These are phyloP conservation scores for Dactylonectria macrodidyma DNA, from an alignment of 2,329 filamentous ascomycete genomes.

Conservation along the genomic window DNA sequence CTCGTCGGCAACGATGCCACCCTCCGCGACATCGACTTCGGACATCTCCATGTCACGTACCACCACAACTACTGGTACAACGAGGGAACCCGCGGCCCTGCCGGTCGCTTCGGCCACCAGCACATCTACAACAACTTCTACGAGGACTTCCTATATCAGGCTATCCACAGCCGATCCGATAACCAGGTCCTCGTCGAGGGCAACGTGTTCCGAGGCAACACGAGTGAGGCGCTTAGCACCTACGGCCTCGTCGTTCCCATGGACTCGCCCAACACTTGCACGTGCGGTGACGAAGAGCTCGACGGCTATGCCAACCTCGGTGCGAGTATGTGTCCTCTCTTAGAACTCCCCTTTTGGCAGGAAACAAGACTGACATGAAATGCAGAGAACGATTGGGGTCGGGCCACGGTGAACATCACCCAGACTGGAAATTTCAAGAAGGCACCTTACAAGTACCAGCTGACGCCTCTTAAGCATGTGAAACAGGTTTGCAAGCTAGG, in stretches of 20 bases:
- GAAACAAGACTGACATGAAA: conserved; percentile 39
- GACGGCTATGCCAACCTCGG: conserved; percentile 70
- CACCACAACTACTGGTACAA: conserved; percentile 66
- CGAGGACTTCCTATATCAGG: conserved; percentile 62
- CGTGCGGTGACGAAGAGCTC: conserved; percentile 67
- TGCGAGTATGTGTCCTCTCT: conserved; percentile 57
- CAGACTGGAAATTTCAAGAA: conserved; percentile 64
- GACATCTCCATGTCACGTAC: conserved; percentile 63
- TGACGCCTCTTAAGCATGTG: conserved; percentile 62
- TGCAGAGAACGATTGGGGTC: conserved; percentile 63
- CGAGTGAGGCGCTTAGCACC: conserved; percentile 65
- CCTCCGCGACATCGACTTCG: conserved; percentile 58
- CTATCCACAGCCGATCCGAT: conserved; percentile 63
- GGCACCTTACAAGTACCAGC: conserved; percentile 64
- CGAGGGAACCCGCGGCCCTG: conserved; percentile 62
- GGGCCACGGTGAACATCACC: conserved; percentile 65
- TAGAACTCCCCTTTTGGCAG: conserved; percentile 4
- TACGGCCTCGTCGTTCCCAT: conserved; percentile 69
- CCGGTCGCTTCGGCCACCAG: conserved; percentile 64
- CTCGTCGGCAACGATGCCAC: conserved; percentile 59
- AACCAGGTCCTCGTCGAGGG: conserved; percentile 66
- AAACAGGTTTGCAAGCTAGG: conserved; percentile 58
- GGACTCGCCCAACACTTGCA: conserved; percentile 68
- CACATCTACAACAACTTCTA: conserved; percentile 67
- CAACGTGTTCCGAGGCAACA: conserved; percentile 63